Conservation (phyloP, 2,329 filamentous ascomycete genomes). For the Pseudogymnoascus sp. region DNA sequence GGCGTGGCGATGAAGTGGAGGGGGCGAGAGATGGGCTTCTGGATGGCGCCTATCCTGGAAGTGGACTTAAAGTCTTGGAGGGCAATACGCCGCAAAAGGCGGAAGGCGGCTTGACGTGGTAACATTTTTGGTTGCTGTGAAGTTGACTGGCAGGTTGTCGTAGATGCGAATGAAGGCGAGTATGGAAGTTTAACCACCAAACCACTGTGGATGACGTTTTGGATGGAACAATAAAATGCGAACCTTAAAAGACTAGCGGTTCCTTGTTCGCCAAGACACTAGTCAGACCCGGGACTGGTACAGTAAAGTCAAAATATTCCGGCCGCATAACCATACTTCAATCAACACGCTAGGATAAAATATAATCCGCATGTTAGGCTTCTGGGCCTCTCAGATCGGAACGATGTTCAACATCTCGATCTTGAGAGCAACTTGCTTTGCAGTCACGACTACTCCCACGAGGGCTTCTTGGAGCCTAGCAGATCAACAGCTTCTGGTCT, state of each 20-base stretch:
- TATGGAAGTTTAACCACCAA: background rate
- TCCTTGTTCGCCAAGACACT: background rate
- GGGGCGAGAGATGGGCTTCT: background rate
- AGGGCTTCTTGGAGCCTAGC: background rate
- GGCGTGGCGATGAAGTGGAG: slow-evolving; percentile 1
- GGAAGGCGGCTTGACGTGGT: slow-evolving; percentile 17
- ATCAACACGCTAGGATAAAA: background rate
- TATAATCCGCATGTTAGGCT: background rate
- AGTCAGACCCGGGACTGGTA: background rate
- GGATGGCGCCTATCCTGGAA: background rate
- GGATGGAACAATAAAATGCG: background rate
- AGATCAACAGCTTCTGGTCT: background rate
- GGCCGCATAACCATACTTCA: background rate
- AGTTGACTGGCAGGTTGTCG: background rate
- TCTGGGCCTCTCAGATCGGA: background rate
- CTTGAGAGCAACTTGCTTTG: background rate
- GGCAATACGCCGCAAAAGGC: slow-evolving; percentile 6
- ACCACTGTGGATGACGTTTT: background rate
- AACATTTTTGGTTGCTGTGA: background rate
- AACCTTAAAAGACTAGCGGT: slow-evolving; percentile 7
- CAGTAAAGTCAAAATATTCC: background rate
- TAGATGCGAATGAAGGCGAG: background rate
- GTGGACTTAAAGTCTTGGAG: slow-evolving; percentile 7
- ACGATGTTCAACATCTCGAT: background rate
- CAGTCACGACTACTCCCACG: background rate